phyloP scores from a whole-genome alignment of 257 asterid genomes.

The Eustoma russellianum region DNA sequence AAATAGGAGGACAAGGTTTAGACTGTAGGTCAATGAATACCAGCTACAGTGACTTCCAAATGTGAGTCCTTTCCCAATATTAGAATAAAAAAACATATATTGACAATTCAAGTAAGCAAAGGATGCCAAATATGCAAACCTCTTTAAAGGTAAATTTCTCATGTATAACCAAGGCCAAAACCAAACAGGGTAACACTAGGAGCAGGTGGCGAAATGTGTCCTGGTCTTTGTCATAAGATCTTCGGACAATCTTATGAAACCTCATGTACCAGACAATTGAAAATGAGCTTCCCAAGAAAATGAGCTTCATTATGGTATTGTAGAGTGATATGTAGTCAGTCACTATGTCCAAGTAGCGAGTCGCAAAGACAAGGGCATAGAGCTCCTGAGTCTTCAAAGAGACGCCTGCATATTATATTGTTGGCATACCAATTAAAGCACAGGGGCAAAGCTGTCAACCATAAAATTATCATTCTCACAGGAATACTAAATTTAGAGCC shows the following conservation, averaged over 20 bases:
- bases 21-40: no score
- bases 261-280: slow-evolving; percentile 83
- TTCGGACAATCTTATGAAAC: slow-evolving; percentile 72
- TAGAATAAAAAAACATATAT: no score
- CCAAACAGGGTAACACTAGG: slow-evolving; percentile 62
- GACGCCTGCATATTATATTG: slow-evolving; percentile 35
- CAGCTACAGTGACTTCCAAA: background rate
- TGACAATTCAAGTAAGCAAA: no score
- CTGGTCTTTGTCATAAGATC: slow-evolving; percentile 83
- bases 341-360: slow-evolving; percentile 82
- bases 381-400: slow-evolving; percentile 88
- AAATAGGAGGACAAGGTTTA: no score
- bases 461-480: no score
- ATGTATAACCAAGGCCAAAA: slow-evolving; percentile 51
- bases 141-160: slow-evolving; percentile 65
- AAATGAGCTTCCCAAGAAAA: slow-evolving; percentile 79
- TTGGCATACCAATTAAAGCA: background rate
- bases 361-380: slow-evolving; percentile 66
- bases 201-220: slow-evolving; percentile 76
- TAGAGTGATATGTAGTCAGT: slow-evolving; percentile 62
- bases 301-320: slow-evolving; percentile 68
- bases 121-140: slow-evolving; percentile 24
- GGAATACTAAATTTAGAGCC: no score
- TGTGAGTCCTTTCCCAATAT: no score
- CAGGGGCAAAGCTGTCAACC: background rate